Base-by-base conservation (phyloP, 1,139 yeast genomes). In the Pichia terricola region DNA sequence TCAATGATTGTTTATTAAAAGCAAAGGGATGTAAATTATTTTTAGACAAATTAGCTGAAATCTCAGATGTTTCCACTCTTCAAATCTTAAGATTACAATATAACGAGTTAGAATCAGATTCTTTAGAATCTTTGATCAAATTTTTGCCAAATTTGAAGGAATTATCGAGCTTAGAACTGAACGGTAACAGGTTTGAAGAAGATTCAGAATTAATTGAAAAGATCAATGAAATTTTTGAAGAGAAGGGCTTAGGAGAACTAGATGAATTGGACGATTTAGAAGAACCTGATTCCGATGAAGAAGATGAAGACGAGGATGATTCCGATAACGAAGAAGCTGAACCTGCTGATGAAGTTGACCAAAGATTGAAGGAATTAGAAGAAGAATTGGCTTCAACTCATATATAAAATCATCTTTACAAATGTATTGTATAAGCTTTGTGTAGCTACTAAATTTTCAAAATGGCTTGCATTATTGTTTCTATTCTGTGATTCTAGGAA, bases 261-360 rank as follows among this genome's bases (percentile, higher is more conserved):
- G 96, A 88, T 57, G 96, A 88, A 55, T 71, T 88, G 48, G 97
- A 91, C 56, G 98, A 91, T 56, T 75, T 94, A 68, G 98, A 91
- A 66, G 96, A 87, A 61, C 72, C 79, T 40, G 88, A 85, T 53
- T 81, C 86, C 49, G 96, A 85, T 27, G 95, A 82, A 45, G 94
- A 84, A 49, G 91, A 80, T 31, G 86, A 77, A 8, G 85, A 74
- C 3, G 83, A 76, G 5, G 83, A 75, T 11, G 35, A 34, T 34
- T 6, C 7, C 11, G 78, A 68, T 16, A 80, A 69, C 34, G 80
- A 74, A 42, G 75, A 68, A 47, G 70, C 68, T 38, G 72, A 67
- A 46, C 72, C 70, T 46, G 73, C 68, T 41, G 77, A 75, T 42
- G 72, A 72, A 34, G 41, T 51, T 26, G 42, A 48, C 34, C 40